These are phyloP conservation scores for Phalaenopsis equestris DNA, from an alignment of 106 monocot genomes.

Conservation along the genomic window DNA sequence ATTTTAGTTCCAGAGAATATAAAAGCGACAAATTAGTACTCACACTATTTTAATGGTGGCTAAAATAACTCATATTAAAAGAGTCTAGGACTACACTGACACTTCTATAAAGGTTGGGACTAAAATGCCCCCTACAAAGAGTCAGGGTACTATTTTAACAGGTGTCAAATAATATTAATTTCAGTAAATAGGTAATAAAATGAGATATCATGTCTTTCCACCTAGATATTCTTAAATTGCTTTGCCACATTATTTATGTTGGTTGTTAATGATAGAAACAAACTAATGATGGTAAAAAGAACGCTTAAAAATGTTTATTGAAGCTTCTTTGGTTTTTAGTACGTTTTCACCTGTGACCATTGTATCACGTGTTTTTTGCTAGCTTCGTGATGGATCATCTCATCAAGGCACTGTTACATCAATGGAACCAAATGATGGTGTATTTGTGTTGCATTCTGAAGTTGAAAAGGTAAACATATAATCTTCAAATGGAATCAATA, in stretches of 20 bases:
- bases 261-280: not conserved
- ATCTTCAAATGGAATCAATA: not conserved
- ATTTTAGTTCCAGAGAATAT: no score
- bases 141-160: no score
- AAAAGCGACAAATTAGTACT: no score
- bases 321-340: not conserved
- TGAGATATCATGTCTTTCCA: not conserved
- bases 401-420: slow-evolving; percentile 95
- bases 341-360: not conserved
- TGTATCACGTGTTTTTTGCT: not conserved
- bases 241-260: not conserved
- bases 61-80: no score
- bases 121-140: no score
- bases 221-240: not conserved
- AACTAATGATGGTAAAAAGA: not conserved
- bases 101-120: no score
- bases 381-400: slow-evolving; percentile 96
- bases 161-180: not conserved
- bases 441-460: slow-evolving; percentile 81
- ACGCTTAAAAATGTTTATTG: not conserved
- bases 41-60: no score
- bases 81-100: no score
- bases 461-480: slow-evolving; percentile 46
- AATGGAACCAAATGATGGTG: slow-evolving; percentile 87
- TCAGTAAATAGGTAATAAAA: not conserved